Evolutionary conservation across 352 stramenopile species (phyloP).

Genomic region (Phytophthora hibernalis): DNA sequence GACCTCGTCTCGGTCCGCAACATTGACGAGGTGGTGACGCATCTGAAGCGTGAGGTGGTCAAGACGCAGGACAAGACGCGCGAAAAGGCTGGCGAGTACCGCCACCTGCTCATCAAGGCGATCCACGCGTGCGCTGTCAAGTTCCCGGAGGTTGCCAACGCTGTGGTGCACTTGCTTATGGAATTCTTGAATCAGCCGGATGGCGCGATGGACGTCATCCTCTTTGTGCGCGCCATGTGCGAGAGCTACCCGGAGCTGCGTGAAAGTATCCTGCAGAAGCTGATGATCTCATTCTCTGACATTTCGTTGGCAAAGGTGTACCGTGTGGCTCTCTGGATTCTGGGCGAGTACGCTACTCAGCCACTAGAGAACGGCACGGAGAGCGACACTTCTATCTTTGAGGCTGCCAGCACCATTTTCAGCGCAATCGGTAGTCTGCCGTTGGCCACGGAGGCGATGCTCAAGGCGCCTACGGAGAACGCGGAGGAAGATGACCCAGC

Average conservation of each 20-base stretch:
- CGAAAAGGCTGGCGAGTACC: constrained; percentile 97
- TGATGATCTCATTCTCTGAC: constrained; percentile 94
- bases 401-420: constrained; percentile 91
- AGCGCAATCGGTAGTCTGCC: constrained; percentile 80
- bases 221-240: constrained; percentile 99
- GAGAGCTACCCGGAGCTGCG: constrained; percentile 96
- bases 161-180: constrained; percentile 99
- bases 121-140: constrained; percentile 98
- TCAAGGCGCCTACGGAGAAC: constrained; percentile 48
- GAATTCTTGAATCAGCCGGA: constrained; percentile 97
- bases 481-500: constrained; percentile 34
- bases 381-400: constrained; percentile 78
- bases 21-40: constrained; percentile 96
- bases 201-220: constrained; percentile 97
- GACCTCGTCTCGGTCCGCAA: constrained; percentile 97
- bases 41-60: constrained; percentile 92
- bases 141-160: constrained; percentile 97
- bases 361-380: constrained; percentile 50
- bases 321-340: constrained; percentile 97
- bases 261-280: constrained; percentile 93
- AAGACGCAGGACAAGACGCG: constrained; percentile 91
- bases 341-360: constrained; percentile 93
- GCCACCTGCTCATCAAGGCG: constrained; percentile 97
- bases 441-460: constrained; percentile 63
- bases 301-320: constrained; percentile 96